A percentile compares a stretch with the other conserved stretches of the same genome.
These are phyloP conservation scores for Phoenix roebelenii DNA, from an alignment of 176 grass and related monocot genomes.

Conservation along the genomic window DNA sequence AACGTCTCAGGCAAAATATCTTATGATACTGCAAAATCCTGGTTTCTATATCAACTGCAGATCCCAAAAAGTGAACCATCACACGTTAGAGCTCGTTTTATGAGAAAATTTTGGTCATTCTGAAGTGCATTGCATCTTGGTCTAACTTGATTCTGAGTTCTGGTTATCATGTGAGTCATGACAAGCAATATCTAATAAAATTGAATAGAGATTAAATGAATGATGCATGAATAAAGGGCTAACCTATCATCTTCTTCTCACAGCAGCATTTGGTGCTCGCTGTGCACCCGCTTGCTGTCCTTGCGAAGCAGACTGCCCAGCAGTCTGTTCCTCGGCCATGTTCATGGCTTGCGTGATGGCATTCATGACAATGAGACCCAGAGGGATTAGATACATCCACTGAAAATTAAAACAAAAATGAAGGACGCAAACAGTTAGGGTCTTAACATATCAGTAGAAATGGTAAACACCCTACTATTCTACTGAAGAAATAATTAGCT, in stretches of 20 bases:
- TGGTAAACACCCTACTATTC: too few species aligned
- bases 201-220: constrained; percentile 5
- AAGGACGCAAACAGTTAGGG: background rate
- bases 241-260: constrained; percentile 74
- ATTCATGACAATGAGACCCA: constrained; percentile 93
- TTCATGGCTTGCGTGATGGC: constrained; percentile 83
- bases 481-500: too few species aligned
- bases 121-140: too few species aligned
- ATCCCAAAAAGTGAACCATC: too few species aligned
- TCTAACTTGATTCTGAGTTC: too few species aligned
- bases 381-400: constrained; percentile 99
- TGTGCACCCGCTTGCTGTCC: constrained; percentile 38
- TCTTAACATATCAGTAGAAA: too few species aligned
- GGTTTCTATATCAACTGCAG: too few species aligned
- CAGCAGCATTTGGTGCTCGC: constrained; percentile 49
- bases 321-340: constrained; percentile 53
- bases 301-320: constrained; percentile 33
- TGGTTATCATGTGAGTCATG: background rate
- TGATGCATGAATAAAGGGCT: background rate
- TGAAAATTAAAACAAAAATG: constrained; percentile 30
- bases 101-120: too few species aligned
- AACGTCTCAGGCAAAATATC: too few species aligned
- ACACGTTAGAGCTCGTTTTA: too few species aligned
- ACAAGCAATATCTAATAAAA: constrained; percentile 11
- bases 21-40: too few species aligned